These are phyloP conservation scores for Zoysia matrella DNA, from an alignment of 202 grass and related monocot species.

Conservation along the genomic window DNA sequence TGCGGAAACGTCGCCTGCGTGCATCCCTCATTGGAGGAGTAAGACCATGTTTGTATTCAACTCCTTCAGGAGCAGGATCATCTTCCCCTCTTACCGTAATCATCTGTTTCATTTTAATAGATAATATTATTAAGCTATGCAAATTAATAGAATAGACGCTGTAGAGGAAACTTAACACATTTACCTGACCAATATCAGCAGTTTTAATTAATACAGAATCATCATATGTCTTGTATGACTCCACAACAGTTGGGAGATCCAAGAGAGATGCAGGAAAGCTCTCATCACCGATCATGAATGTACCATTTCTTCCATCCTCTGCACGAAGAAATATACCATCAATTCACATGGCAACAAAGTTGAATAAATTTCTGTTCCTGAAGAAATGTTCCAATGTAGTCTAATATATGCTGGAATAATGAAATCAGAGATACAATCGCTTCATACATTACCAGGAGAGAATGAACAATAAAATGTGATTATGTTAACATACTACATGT, in stretches of 20 bases:
- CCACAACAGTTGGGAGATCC: constrained; percentile 79
- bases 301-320: constrained; percentile 96
- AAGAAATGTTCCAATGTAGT: not conserved
- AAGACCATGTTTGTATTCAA: constrained; percentile 91
- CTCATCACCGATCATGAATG: constrained; percentile 88
- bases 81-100: constrained; percentile 86
- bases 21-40: constrained; percentile 93
- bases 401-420: too few species aligned
- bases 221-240: constrained; percentile 94
- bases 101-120: constrained; percentile 56
- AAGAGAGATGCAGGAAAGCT: constrained; percentile 84
- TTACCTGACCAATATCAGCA: constrained; percentile 88
- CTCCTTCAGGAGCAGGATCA: constrained; percentile 78
- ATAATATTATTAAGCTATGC: constrained; percentile 20
- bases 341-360: constrained; percentile 32
- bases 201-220: constrained; percentile 91
- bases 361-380: not conserved
- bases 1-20: constrained; percentile 71
- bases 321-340: constrained; percentile 29
- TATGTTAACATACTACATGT: too few species aligned
- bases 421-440: too few species aligned
- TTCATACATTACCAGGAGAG: too few species aligned
- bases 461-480: too few species aligned
- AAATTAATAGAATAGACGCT: constrained; percentile 2
- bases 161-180: not conserved